Percentiles rank a stretch among this genome's conserved stretches.
Conservation (phyloP, 306 rosid genomes). For the Ormosia emarginata region DNA sequence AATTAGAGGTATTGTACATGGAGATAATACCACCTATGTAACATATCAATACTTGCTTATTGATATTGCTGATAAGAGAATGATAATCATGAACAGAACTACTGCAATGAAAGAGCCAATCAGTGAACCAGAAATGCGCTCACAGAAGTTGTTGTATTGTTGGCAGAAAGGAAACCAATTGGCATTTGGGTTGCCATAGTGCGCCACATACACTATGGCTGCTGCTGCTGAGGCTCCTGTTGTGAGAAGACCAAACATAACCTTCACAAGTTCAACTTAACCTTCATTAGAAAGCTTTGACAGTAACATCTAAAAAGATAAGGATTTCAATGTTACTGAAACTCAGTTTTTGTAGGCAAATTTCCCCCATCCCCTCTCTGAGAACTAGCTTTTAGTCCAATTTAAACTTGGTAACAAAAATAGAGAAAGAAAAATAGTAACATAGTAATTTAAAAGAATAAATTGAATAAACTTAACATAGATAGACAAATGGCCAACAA, state of each 20-base stretch:
- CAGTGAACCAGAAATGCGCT: constrained; percentile 44
- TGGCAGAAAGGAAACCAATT: constrained; percentile 56
- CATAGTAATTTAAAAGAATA: not conserved
- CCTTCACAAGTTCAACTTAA: constrained; percentile 31
- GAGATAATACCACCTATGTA: not conserved
- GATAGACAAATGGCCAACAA: not conserved
- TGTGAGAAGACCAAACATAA: constrained; percentile 44
- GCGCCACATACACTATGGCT: constrained; percentile 45
- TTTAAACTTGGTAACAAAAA: not conserved
- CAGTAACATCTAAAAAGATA: not conserved
- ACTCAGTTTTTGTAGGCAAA: not conserved
- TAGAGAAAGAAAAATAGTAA: not conserved
- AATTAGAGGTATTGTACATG: not conserved
- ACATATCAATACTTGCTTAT: constrained; percentile 37
- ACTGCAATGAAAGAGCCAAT: constrained; percentile 52
- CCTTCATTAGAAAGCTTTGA: not conserved
- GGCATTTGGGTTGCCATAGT: constrained; percentile 43
- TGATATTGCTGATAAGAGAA: constrained; percentile 35
- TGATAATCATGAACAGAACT: constrained; percentile 32
- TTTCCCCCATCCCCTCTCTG: not conserved
- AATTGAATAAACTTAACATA: not conserved
- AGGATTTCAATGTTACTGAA: not conserved
- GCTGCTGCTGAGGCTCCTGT: constrained; percentile 54
- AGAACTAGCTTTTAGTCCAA: not conserved
- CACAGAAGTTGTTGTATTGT: constrained; percentile 51